Evolutionary conservation across 148 eudicot genomes (phyloP), one percentile per base, ranked within the genome.

Genomic region (Cornus controversa): DNA sequence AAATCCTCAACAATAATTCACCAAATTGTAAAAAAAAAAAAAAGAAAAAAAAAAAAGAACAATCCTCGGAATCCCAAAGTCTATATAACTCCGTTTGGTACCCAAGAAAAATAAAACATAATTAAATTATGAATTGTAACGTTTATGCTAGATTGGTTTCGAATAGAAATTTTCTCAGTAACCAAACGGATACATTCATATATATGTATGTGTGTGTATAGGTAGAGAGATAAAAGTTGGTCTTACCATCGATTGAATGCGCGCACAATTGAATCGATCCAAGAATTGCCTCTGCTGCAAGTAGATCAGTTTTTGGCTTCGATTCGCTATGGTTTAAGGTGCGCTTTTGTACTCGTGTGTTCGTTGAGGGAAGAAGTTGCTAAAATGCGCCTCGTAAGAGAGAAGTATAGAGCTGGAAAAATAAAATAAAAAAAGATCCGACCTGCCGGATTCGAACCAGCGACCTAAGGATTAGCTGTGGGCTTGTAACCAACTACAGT

Each of bases 361-460:
- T 13, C 20, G 57, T 50, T 50, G 4, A 50, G 57, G 20, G 18
- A 40, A 50, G 15, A 50, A 16, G 57, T 50, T 50, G 57, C 57
- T 50, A 50, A 50, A 50, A 11, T 50, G 57, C 20, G 57, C 57
- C 50, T 11, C 9, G 34, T 29, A 42, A 45, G 50, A 8, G 6
- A 8, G 13, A 8, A 7, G 50, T 8, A 45, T 8, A 45, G 7
- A 45, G 7, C 4, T 45, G 5, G 11, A 42, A 42, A 42, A 42
- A 45, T 4, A 2, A 50, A 16, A n/a, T n/a, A 15, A 62, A 1
- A 9, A 65, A 75, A 63, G 6, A 13, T 88, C 91, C 89, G 89
- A 88, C 93, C 93, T 85, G 84, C 90, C 90, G 86, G 92, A 92
- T 82, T 92, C 89, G 88, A 90, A 90, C 96, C 92, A 90, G 90